Evolutionary conservation across 805 yeast species (phyloP).

Genomic region (Jamesozyma rosinii): DNA sequence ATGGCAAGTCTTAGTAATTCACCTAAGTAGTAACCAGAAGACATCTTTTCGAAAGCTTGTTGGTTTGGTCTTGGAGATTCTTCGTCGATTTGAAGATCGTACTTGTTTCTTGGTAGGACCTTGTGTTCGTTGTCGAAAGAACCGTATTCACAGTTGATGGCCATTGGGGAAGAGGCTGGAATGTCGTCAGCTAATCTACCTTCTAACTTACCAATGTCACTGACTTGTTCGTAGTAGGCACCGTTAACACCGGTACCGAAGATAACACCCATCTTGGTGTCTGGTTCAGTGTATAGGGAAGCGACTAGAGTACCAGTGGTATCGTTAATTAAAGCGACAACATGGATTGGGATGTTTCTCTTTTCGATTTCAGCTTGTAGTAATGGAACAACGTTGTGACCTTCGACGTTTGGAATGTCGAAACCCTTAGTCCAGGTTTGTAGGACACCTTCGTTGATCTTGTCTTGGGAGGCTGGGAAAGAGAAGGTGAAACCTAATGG

Average conservation of each 20-base stretch:
- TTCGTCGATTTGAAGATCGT: conserved; percentile 68
- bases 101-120: conserved; percentile 82
- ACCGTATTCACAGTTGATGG: conserved; percentile 97
- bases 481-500: conserved; percentile 94
- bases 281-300: conserved; percentile 81
- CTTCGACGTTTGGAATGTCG: conserved; percentile 88
- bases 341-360: conserved; percentile 64
- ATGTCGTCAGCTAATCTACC: conserved; percentile 62
- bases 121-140: conserved; percentile 87
- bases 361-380: conserved; percentile 64
- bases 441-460: conserved; percentile 75
- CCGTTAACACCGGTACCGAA: conserved; percentile 98
- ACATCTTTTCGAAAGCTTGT: conserved; percentile 94
- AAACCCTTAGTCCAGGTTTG: conserved; percentile 98
- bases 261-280: conserved; percentile 87
- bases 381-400: conserved; percentile 88
- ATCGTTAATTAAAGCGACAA: conserved; percentile 90
- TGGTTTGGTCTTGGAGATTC: conserved; percentile 94
- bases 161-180: conserved; percentile 63
- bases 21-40: conserved; percentile 92
- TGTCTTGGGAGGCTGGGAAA: conserved; percentile 77
- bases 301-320: conserved; percentile 97
- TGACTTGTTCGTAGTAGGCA: conserved; percentile 76
- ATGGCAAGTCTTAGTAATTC: conserved; percentile 77
- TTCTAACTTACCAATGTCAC: conserved; percentile 70